Evolutionary conservation across 2,329 filamentous ascomycete genomes (phyloP), one percentile per base, ranked within the genome.

Genomic region (Tricladium varicosporioides): DNA sequence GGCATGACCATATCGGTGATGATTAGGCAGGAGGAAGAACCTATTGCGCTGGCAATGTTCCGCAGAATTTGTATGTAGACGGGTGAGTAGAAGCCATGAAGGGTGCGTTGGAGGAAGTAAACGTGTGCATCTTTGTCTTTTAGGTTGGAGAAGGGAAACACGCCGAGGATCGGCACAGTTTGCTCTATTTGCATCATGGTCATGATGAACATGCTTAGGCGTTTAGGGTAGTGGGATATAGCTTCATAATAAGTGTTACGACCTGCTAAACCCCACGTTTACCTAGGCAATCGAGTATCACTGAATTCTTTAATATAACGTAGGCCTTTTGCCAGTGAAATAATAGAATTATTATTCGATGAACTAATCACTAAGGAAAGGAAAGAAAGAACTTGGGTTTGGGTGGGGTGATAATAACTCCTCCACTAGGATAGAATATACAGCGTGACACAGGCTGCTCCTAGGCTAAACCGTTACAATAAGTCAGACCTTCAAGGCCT

Each of bases 71-170:
- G 60, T 61, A 65, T 15, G 62, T 63, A 42, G 60, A 59, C 7
- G 5, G 58, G 46, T 13, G 57, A 65, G 14, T 66, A 64, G 66
- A 68, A 71, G 57, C 71, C 70, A 55, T 73, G 68, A 14, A 72
- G 54, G 1, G 72, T 65, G 9, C 64, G 64, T 43, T 69, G 57
- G 16, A 68, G 51, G 45, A 62, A 65, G 48, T 68, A 68, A 42
- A 65, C 50, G 45, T 68, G 64, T 18, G 64, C 65, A 53, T 68
- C 64, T 61, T 27, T 16, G 11, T 60, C 54, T 45, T 60, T 60
- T 18, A 60, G 31, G 8, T 50, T 52, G 5, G 49, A 46, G 9
- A 58, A 62, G 11, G 51, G 58, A 43, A 60, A 62, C 54, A 62
- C 60, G 15, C 60, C 60, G 11, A 59, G 54, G 18, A 59, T 48